Evolutionary conservation across 805 yeast genomes (phyloP), one percentile per base, ranked within the genome.

Genomic region (Yamadazyma endophytica): DNA sequence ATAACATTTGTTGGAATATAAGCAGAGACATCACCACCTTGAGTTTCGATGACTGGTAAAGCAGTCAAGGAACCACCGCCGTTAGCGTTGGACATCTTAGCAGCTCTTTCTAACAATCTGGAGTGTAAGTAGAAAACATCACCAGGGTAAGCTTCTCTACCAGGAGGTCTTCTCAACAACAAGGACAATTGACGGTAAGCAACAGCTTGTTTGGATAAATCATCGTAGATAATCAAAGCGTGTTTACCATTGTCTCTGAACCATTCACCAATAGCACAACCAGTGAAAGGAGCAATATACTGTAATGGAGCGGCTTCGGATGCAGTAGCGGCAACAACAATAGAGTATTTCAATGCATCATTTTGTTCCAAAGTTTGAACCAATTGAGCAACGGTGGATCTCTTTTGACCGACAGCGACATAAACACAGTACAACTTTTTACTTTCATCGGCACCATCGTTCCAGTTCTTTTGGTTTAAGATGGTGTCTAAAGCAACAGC

Each of bases 291-390:
- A 77, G 99, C 97, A 67, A 92, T 75, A 79, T 88, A 92, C 79
- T 92, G 99, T 71, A 92, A 79, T 69, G 98, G 99, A 69, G 99
- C 98, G 55, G 98, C 98, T 79, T 92, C 98, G 45, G 98, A 92
- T 53, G 99, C 99, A 58, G 99, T 92, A 57, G 98, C 99, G 43
- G 98, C 97, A 66, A 92, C 97, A 69, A 92, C 79, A 72, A 92
- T 83, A 58, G 97, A 69, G 82, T 92, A 92, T 75, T 92, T 87
- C 73, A 92, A 75, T 58, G 99, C 97, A 65, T 89, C 97, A 68
- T 88, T 75, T 69, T 88, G 90, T 79, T 92, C 99, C 64, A 92
- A 82, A 61, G 97, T 90, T 82, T 92, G 96, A 50, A 92, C 96
- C 61, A 92, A 85, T 78, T 92, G 98, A 58, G 98, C 98, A 58